Evolutionary conservation across 2,329 filamentous ascomycete species (phyloP), one percentile per base, ranked within the genome.

Genomic region (Coniochaeta sp.): DNA sequence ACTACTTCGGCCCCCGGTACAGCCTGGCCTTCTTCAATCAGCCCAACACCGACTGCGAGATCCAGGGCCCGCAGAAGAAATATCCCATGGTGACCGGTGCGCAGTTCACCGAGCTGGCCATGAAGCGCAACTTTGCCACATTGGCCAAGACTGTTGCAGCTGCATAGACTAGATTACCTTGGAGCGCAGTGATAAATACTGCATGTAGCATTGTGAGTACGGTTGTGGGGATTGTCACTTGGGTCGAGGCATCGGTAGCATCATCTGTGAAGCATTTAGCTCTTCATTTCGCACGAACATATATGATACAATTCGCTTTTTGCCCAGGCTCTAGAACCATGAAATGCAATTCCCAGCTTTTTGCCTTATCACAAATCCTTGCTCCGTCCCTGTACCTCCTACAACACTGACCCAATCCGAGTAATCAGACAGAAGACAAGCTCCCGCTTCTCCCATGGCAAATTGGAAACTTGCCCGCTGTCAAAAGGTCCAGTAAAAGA

Each of bases 21-120:
- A 86, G 82, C 68, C 84, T 89, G 68, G 85, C 85, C 8, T 88
- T 82, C 66, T 88, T 88, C 71, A 88, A 87, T 64, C 85, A 88
- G 72, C 84, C 85, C 0, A 81, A 79, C 68, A 79, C 77, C 60
- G 81, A 85, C 69, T 78, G 79, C 11, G 67, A 76, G 63, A 85
- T 88, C 43, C 84, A 87, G 67, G 86, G 85, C 0, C 84, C 83
- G 1, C 57, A 72, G 68, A 83, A 83, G 72, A 88, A 87, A 71
- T 88, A 88, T 70, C 80, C 82, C 1, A 68, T 77, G 60, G 77
- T 88, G 16, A 87, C 83, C 0, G 85, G 84, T 1, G 79, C 78
- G 59, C 77, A 88, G 68, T 88, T 88, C 64, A 87, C 81, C 16
- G 54, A 62, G 36, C 34, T 33, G 40, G 66, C 66, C 61, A 67